Conservation (phyloP, 1,139 yeast species). For the Saccharomyces pastorianus region DNA sequence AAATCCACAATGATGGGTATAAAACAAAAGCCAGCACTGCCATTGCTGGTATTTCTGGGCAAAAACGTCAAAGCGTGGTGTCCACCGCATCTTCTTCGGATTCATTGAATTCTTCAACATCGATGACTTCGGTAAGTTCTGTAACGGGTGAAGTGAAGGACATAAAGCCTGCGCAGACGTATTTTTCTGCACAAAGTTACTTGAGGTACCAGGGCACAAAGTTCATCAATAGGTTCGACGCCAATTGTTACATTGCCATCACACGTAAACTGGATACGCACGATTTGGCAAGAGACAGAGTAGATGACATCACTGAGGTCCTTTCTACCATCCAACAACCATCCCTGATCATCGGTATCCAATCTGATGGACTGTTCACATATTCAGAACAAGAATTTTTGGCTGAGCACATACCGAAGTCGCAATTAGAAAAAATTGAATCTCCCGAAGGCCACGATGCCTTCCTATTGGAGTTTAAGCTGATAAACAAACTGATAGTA, state of each 20-base stretch:
- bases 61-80: conserved; percentile 12
- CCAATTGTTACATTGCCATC: conserved; percentile 90
- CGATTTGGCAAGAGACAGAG: conserved; percentile 77
- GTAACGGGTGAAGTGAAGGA: conserved; percentile 18
- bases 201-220: conserved; percentile 88
- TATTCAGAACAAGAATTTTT: conserved; percentile 82
- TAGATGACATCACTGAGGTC: conserved; percentile 40
- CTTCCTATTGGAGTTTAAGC: conserved; percentile 77
- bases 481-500: conserved; percentile 63
- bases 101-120: conserved; percentile 23
- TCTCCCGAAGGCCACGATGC: conserved; percentile 99
- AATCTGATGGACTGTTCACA: conserved; percentile 88
- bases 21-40: conserved; percentile 7
- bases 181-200: conserved; percentile 91
- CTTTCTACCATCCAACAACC: conserved; percentile 59
- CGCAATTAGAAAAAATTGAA: conserved; percentile 59
- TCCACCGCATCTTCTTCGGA: conserved; percentile 18
- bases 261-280: conserved; percentile 92
- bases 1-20: conserved; percentile 61
- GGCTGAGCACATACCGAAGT: conserved; percentile 66
- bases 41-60: neutral
- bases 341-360: conserved; percentile 76
- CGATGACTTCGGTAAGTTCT: conserved; percentile 24
- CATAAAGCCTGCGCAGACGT: conserved; percentile 61
- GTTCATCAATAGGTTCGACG: conserved; percentile 83